Percentiles rank a stretch among this genome's conserved stretches.
These are phyloP conservation scores for Solanum virginianum DNA, from an alignment of 257 asterid species.

Conservation along the genomic window DNA sequence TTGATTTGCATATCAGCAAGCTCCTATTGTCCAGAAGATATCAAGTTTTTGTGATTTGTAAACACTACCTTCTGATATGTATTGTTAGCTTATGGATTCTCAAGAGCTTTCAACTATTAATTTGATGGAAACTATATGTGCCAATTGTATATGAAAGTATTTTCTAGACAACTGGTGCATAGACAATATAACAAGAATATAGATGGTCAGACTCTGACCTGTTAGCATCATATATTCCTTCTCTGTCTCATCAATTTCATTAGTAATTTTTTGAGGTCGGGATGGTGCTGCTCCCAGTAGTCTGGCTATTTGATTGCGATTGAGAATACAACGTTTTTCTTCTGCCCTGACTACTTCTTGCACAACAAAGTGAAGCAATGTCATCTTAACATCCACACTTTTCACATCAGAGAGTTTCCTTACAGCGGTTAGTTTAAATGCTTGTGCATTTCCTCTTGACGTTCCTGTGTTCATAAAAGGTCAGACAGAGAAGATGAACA, in stretches of 20 bases:
- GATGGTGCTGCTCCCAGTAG: not conserved
- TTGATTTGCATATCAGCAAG: too few species aligned
- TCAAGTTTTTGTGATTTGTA: too few species aligned
- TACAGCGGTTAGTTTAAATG: slow-evolving; percentile 69
- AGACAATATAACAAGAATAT: not conserved
- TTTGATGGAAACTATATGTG: too few species aligned
- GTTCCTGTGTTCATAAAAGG: slow-evolving; percentile 57
- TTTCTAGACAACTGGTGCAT: not conserved
- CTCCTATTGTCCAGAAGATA: too few species aligned
- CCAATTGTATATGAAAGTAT: too few species aligned
- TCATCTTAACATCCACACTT: slow-evolving; percentile 77
- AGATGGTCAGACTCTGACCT: not conserved
- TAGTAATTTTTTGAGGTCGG: slow-evolving; percentile 6
- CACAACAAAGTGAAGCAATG: slow-evolving; percentile 77
- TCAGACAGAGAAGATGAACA: too few species aligned
- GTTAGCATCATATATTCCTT: slow-evolving; percentile 58
- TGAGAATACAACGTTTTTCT: slow-evolving; percentile 65
- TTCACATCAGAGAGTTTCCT: slow-evolving; percentile 73
- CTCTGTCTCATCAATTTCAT: slow-evolving; percentile 43
- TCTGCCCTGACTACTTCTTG: slow-evolving; percentile 87
- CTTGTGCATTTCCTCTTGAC: slow-evolving; percentile 81
- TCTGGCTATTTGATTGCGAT: slow-evolving; percentile 31
- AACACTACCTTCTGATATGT: too few species aligned
- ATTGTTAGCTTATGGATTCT: too few species aligned
- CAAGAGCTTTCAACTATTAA: too few species aligned